phyloP scores from a whole-genome alignment of 1,284 basidiomycete species.

The Apiotrichum brassicae region DNA sequence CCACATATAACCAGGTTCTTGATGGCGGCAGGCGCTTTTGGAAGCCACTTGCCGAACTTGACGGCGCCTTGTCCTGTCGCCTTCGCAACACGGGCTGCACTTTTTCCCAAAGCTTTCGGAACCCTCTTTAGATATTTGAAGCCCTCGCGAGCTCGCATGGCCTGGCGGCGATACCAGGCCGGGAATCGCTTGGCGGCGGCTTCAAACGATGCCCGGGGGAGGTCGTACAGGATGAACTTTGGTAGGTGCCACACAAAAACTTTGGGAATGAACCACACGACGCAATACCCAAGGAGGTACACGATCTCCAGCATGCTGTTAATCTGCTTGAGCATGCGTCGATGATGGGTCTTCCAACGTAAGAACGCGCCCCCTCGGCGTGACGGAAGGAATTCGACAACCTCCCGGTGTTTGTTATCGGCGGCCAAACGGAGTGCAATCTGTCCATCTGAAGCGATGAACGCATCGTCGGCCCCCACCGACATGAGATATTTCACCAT shows the following conservation, averaged over 20 bases:
- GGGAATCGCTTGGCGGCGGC: no score
- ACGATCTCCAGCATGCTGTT: background rate
- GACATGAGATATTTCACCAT: slow-evolving; percentile 57
- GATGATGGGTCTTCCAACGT: slow-evolving; percentile 3
- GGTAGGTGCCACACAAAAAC: background rate
- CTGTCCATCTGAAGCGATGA: slow-evolving; percentile 13
- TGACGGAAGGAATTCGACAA: slow-evolving; percentile 7
- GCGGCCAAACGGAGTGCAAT: slow-evolving; percentile 13
- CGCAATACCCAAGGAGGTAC: background rate
- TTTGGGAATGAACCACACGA: slow-evolving; percentile 1
- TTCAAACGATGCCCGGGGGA: no score
- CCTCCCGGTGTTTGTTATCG: background rate
- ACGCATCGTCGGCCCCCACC: slow-evolving; percentile 56
- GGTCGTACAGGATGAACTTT: no score
- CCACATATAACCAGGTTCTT: no score
- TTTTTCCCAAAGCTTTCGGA: no score
- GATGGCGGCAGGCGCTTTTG: no score
- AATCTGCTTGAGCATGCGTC: background rate
- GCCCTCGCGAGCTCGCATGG: no score
- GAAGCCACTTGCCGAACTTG: no score
- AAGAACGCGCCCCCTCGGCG: slow-evolving; percentile 5
- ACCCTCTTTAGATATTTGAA: no score
- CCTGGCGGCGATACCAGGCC: no score
- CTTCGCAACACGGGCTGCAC: no score
- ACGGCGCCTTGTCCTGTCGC: no score